Percentiles rank a stretch among this genome's conserved stretches.
Evolutionary conservation across 169 alveolate species (phyloP).

Genomic region (Plasmodium inui): DNA sequence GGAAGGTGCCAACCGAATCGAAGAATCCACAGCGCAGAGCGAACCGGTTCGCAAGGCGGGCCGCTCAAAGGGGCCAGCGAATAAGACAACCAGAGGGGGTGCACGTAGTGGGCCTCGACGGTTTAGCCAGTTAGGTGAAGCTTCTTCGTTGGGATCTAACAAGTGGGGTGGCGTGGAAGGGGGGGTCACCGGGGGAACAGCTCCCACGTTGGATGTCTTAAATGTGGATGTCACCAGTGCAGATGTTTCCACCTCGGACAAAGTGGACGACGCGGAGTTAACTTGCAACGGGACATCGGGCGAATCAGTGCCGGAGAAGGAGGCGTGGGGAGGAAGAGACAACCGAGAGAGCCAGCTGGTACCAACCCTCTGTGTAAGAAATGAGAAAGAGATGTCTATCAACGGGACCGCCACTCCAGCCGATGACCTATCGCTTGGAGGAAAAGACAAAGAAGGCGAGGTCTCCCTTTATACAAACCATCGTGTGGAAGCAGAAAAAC

Average conservation of each 20-base stretch:
- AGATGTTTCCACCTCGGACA: background rate
- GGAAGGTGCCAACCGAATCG: background rate
- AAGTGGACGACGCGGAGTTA: background rate
- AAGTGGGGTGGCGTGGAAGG: background rate
- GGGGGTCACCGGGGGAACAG: background rate
- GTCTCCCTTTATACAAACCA: conserved; percentile 3
- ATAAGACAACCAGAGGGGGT: background rate
- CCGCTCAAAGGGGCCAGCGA: background rate
- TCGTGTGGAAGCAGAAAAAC: conserved; percentile 52
- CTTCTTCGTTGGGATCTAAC: background rate
- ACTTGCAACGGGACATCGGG: background rate
- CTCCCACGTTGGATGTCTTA: background rate
- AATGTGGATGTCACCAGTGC: background rate
- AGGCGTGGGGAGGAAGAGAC: background rate
- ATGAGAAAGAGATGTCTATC: background rate
- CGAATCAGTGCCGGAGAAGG: background rate
- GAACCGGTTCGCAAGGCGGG: background rate
- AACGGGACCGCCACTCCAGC: background rate
- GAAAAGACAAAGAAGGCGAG: background rate
- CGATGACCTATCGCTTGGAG: background rate
- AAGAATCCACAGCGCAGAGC: background rate
- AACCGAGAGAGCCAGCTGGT: background rate
- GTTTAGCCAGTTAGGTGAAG: background rate
- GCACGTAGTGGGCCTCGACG: background rate
- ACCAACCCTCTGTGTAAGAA: background rate